Evolutionary conservation across 805 yeast species (phyloP), one percentile per base, ranked within the genome.

Genomic region (Candida adriatica): DNA sequence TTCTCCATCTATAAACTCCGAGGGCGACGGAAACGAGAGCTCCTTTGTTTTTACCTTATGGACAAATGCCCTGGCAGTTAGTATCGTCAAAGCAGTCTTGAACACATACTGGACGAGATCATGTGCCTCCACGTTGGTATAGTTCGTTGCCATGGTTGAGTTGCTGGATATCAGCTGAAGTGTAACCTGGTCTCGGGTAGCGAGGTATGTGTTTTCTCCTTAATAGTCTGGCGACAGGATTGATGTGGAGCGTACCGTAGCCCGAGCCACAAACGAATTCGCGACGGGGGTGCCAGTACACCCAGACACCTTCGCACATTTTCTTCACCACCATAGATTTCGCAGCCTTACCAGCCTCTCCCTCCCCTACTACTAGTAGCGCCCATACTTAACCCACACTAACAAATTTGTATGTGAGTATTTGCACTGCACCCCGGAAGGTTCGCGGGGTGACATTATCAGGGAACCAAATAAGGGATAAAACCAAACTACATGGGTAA

Each of bases 1-100:
- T 13, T 61, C 57, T 5, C 65, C 64, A 24, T 47, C 44, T 5
- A 44, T 40, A 7, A 23, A 32, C 6, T 45, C 54, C 4, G 40
- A 8, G 22, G 10, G 10, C 8, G 8, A 19, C 22, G 10, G 8
- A 19, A 19, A 8, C 11, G 22, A 8, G 22, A 11, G 22, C 22
- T 19, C 11, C 22, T 8, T 29, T 8, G 20, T 27, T 29, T 38
- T 47, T 11, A 48, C 26, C 25, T 40, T 46, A 3, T 38, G 32
- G 6, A 46, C 29, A 11, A 48, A 46, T 6, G 35, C 18, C 13
- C 44, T 40, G 27, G 4, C 7, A 23, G 25, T 8, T 23, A n/a
- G 25, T 8, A n/a, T 8, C 13, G 25, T 13, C 13, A 23, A 7
- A 11, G 7, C 8, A 23, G 25, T 8, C 25, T 23, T 23, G 13